Conservation (phyloP, 768 basidiomycete genomes). For the Pleurotus tuoliensis region DNA sequence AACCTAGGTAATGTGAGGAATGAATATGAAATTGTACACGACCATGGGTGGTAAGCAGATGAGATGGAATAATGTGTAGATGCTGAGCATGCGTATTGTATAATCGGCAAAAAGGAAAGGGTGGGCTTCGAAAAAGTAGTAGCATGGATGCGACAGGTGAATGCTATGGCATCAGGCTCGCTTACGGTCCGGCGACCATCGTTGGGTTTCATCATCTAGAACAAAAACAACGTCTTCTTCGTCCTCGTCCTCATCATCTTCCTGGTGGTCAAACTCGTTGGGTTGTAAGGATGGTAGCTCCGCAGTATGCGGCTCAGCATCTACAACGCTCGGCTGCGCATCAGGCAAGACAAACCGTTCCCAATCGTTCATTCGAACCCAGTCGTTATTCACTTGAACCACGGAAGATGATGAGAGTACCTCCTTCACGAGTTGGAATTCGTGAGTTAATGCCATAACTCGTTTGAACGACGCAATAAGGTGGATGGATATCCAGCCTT, state of each 20-base stretch:
- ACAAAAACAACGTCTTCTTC: constrained; percentile 81
- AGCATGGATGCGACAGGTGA: no score
- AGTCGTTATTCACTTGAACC: constrained; percentile 65
- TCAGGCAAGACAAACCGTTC: constrained; percentile 58
- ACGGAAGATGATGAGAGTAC: constrained; percentile 62
- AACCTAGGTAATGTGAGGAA: neutral
- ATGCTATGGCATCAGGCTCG: constrained; percentile 5
- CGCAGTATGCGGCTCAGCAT: constrained; percentile 16
- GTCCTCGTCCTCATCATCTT: constrained; percentile 53
- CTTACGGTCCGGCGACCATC: constrained; percentile 27
- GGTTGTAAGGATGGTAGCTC: neutral
- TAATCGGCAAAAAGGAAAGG: no score
- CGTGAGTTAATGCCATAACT: constrained; percentile 61
- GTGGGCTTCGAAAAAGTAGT: no score
- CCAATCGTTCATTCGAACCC: constrained; percentile 72
- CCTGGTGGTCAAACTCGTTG: constrained; percentile 25
- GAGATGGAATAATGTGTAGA: neutral
- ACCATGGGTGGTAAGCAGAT: constrained; percentile 7
- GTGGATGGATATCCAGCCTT: constrained; percentile 82
- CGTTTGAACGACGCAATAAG: constrained; percentile 88
- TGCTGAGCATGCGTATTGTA: neutral
- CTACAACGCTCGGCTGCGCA: constrained; percentile 47
- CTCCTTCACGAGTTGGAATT: constrained; percentile 60
- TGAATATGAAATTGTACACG: neutral
- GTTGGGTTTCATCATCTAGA: constrained; percentile 45